phyloP scores from a whole-genome alignment of 805 yeast species.

The Nakazawaea sp. region DNA sequence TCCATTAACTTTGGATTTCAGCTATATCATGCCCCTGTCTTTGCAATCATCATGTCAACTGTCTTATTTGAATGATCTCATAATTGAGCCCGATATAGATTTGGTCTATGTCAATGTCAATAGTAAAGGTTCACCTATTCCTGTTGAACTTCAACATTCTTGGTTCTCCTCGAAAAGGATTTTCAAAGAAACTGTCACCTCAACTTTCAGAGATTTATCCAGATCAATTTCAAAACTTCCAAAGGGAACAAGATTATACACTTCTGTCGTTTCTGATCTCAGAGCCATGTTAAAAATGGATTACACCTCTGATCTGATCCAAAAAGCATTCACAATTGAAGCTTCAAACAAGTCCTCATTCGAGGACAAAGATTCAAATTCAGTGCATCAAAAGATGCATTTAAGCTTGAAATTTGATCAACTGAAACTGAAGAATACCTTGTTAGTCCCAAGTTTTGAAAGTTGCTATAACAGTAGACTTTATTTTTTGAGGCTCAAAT shows the following conservation, averaged over 20 bases:
- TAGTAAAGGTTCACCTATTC: constrained; percentile 45
- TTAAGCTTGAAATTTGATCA: constrained; percentile 35
- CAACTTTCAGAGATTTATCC: constrained; percentile 16
- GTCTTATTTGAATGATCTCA: not conserved
- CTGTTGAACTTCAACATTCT: constrained; percentile 27
- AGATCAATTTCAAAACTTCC: not conserved
- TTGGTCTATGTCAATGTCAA: constrained; percentile 48
- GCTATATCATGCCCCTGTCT: constrained; percentile 2
- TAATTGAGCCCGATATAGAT: constrained; percentile 3
- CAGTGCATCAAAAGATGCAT: constrained; percentile 28
- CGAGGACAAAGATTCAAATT: constrained; percentile 9
- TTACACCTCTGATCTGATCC: constrained; percentile 19
- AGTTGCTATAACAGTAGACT: constrained; percentile 49
- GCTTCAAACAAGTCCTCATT: constrained; percentile 14
- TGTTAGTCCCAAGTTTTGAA: constrained; percentile 49
- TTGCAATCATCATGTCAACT: not conserved
- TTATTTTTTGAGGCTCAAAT: constrained; percentile 26
- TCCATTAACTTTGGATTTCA: constrained; percentile 4
- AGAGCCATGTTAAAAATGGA: constrained; percentile 14
- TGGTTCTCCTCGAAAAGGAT: constrained; percentile 20
- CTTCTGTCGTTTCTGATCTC: not conserved
- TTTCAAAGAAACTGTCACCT: constrained; percentile 17
- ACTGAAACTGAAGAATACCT: constrained; percentile 27
- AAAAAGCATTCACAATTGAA: constrained; percentile 18
- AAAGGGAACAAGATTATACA: not conserved